A percentile compares a stretch with the other conserved stretches of the same genome.
Conservation (phyloP, 148 eudicot genomes). For the Heliosperma pusillum region DNA sequence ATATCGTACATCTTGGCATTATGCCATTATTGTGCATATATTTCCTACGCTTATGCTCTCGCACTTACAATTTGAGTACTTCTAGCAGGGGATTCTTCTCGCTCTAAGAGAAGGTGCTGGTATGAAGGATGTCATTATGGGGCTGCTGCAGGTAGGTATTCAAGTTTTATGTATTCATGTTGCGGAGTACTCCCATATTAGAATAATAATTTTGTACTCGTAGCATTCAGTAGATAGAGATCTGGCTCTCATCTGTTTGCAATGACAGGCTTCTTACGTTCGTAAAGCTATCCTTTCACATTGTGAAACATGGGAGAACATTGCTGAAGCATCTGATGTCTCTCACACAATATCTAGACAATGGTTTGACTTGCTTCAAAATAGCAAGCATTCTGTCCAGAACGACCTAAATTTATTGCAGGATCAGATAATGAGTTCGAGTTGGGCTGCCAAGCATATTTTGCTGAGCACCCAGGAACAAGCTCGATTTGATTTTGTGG, state of each 20-base stretch:
- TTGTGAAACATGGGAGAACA: slow-evolving; percentile 28
- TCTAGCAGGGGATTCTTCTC: slow-evolving; percentile 56
- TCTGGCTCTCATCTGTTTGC: slow-evolving; percentile 5
- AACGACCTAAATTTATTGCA: slow-evolving; percentile 29
- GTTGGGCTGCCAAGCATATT: slow-evolving; percentile 71
- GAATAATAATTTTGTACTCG: not conserved
- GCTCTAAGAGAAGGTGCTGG: slow-evolving; percentile 75
- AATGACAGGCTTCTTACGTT: slow-evolving; percentile 64
- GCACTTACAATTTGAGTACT: slow-evolving; percentile 7
- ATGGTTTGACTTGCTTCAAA: slow-evolving; percentile 45
- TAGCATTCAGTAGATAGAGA: not conserved
- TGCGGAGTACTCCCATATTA: not conserved
- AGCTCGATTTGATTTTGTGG: slow-evolving; percentile 52
- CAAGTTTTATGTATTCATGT: not conserved
- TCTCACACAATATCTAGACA: slow-evolving; percentile 26
- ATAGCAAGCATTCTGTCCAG: slow-evolving; percentile 38
- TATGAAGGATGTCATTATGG: slow-evolving; percentile 53
- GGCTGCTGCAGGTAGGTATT: slow-evolving; percentile 67
- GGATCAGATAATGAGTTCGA: slow-evolving; percentile 38
- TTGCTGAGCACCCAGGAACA: slow-evolving; percentile 66
- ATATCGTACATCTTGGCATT: slow-evolving; percentile 6
- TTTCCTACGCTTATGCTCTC: not conserved
- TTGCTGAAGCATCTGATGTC: slow-evolving; percentile 26
- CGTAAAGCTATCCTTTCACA: slow-evolving; percentile 40
- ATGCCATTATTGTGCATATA: slow-evolving; percentile 1